These are phyloP conservation scores for Myriangium duriaei DNA, from an alignment of 2,329 filamentous ascomycete genomes.

Conservation along the genomic window DNA sequence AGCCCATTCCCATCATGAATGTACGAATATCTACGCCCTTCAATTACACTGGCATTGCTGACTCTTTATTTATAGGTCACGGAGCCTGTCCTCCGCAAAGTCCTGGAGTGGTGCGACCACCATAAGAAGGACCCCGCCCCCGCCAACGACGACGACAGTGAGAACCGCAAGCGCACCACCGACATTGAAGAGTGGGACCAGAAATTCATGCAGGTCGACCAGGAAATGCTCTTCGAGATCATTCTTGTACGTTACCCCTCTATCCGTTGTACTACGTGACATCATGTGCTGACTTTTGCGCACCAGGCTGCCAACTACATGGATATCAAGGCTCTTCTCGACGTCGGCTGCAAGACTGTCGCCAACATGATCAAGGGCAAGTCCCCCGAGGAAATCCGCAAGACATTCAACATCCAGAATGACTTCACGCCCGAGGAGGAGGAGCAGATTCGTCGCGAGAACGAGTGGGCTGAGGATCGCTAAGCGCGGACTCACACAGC, in stretches of 20 bases:
- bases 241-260: conserved; percentile 58
- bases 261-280: too few relatives aligned
- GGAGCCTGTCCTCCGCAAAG: conserved; percentile 85
- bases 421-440: conserved; percentile 99
- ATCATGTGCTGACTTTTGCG: not conserved
- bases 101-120: conserved; percentile 95
- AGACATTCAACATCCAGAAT: conserved; percentile 99
- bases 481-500: conserved; percentile 12
- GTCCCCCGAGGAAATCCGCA: conserved; percentile 96
- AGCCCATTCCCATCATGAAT: conserved; percentile 81
- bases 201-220: conserved; percentile 99
- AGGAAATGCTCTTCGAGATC: conserved; percentile 99
- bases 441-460: conserved; percentile 63
- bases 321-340: conserved; percentile 94
- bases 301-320: conserved; percentile 94
- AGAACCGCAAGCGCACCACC: conserved; percentile 94
- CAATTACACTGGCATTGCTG: not conserved
- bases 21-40: conserved; percentile 22
- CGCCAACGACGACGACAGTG: conserved; percentile 75
- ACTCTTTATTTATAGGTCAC: conserved; percentile 47
- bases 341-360: conserved; percentile 98
- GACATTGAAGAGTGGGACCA: conserved; percentile 99
- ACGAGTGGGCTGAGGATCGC: conserved; percentile 37
- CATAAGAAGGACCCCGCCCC: conserved; percentile 82
- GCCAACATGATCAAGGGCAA: conserved; percentile 99